These are phyloP conservation scores for Fagus sylvatica DNA, from an alignment of 306 rosid genomes.

Conservation along the genomic window DNA sequence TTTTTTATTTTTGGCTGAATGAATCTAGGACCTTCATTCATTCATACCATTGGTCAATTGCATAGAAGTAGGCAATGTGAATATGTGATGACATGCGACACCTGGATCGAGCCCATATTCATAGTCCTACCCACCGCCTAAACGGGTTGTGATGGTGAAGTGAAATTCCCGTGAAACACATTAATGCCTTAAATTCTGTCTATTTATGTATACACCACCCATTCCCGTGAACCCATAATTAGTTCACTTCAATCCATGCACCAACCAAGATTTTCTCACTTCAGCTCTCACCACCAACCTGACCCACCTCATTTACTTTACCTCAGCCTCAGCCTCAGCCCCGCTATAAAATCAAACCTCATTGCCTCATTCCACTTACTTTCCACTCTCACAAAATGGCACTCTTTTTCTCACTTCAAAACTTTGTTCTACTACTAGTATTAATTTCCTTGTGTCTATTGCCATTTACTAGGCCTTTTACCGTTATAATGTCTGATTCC, in stretches of 20 bases:
- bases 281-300: conserved; percentile 20
- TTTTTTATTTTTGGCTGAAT: too few species aligned
- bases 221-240: conserved; percentile 63
- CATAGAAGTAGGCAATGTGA: too few species aligned
- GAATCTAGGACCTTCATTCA: too few species aligned
- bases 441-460: conserved; percentile 10
- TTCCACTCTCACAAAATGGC: conserved; percentile 40
- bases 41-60: too few species aligned
- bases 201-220: conserved; percentile 37
- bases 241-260: conserved; percentile 31
- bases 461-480: conserved; percentile 40
- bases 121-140: background rate
- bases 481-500: conserved; percentile 71
- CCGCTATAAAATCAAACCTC: conserved; percentile 9
- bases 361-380: background rate
- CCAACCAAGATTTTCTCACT: conserved; percentile 33
- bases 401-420: conserved; percentile 11
- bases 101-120: background rate
- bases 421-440: background rate
- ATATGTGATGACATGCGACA: too few species aligned
- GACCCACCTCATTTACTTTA: conserved; percentile 22
- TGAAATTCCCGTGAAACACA: conserved; percentile 66
- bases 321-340: background rate
- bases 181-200: conserved; percentile 40
- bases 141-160: background rate